A percentile compares a stretch with the other conserved stretches of the same genome.
These are phyloP conservation scores for Alternaria conjuncta DNA, from an alignment of 2,329 filamentous ascomycete genomes.

Conservation along the genomic window DNA sequence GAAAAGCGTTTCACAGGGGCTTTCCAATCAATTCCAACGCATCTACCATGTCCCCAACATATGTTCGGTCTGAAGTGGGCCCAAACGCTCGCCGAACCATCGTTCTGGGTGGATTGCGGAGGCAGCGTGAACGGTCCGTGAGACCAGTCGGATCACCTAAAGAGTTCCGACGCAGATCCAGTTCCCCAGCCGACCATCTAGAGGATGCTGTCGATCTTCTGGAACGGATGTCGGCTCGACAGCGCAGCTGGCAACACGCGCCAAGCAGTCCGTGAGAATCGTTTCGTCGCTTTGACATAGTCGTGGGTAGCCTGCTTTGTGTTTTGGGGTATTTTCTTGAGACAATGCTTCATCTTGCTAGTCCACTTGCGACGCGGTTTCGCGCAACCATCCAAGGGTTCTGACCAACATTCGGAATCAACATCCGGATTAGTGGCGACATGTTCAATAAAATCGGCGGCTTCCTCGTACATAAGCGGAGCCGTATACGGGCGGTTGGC, in stretches of 20 bases:
- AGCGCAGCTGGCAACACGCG: neutral
- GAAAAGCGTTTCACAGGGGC: neutral
- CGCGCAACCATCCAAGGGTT: neutral
- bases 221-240: neutral
- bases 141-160: neutral
- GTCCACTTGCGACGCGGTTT: neutral
- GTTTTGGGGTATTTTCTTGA: neutral
- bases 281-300: constrained; percentile 4
- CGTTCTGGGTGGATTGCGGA: neutral
- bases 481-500: neutral
- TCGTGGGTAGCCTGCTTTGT: neutral
- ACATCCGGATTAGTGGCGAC: neutral
- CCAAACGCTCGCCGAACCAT: neutral
- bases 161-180: neutral
- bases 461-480: neutral
- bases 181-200: neutral
- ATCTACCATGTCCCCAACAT: neutral
- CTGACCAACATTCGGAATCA: neutral
- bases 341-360: neutral
- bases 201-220: neutral
- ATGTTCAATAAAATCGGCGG: neutral
- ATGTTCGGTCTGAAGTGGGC: neutral
- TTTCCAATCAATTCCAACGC: neutral
- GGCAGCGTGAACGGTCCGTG: neutral
- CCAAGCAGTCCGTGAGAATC: constrained; percentile 1